phyloP scores from a whole-genome alignment of 2,329 filamentous ascomycete species.

The Zymoseptoria ardabiliae region DNA sequence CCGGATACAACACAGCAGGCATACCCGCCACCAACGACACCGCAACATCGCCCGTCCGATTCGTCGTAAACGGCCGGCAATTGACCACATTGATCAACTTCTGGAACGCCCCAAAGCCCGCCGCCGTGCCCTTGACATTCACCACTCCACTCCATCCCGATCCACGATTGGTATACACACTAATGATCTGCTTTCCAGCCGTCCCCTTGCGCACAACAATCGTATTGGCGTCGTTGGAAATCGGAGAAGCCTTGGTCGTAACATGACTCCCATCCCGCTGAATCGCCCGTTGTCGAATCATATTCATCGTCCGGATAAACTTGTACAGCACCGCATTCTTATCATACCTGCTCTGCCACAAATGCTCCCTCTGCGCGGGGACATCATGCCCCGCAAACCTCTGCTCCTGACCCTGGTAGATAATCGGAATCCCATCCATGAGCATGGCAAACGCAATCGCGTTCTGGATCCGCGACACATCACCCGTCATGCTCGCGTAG shows the following conservation, averaged over 20 bases:
- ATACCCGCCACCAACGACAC: conserved; percentile 7
- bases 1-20: conserved; percentile 14
- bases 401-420: conserved; percentile 60
- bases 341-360: conserved; percentile 33
- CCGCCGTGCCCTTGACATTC: conserved; percentile 23
- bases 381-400: conserved; percentile 35
- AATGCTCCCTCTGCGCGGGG: conserved; percentile 32
- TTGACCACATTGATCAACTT: conserved; percentile 35
- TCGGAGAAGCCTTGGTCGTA: conserved; percentile 31
- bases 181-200: conserved; percentile 31
- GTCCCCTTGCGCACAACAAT: conserved; percentile 41
- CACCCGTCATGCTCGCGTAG: conserved; percentile 40
- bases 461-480: conserved; percentile 51
- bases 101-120: conserved; percentile 20
- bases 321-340: conserved; percentile 32
- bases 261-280: conserved; percentile 32
- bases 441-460: conserved; percentile 53
- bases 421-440: conserved; percentile 52
- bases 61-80: conserved; percentile 39
- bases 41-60: conserved; percentile 36
- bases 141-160: conserved; percentile 17
- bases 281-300: conserved; percentile 41
- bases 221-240: conserved; percentile 33
- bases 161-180: conserved; percentile 25
- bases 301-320: conserved; percentile 40